phyloP scores from a whole-genome alignment of 169 alveolate species.

The Pseudocohnilembus persalinus region DNA sequence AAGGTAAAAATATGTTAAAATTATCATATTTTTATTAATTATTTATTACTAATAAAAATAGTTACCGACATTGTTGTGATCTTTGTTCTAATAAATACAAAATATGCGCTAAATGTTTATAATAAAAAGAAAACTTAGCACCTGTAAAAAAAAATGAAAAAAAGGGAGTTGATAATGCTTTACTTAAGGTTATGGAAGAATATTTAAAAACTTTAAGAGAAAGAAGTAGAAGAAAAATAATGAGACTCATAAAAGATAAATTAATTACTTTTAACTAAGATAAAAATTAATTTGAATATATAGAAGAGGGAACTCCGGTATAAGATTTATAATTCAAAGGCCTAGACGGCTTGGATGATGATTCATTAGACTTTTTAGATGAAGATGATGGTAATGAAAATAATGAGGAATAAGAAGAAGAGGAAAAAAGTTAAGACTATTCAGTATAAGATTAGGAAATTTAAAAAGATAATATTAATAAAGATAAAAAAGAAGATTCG shows the following conservation, averaged over 20 bases:
- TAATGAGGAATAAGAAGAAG: not conserved
- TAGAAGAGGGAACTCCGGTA: not conserved
- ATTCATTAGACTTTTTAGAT: not conserved
- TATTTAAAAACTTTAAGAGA: not conserved
- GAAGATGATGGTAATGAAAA: not conserved
- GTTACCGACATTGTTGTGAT: not conserved
- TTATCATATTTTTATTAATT: no score
- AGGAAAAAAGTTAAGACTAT: not conserved
- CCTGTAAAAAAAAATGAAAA: not conserved
- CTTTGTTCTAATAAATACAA: not conserved
- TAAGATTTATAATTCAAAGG: not conserved
- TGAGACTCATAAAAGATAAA: not conserved
- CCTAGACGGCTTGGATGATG: not conserved
- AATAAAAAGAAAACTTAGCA: not conserved
- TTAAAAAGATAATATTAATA: not conserved
- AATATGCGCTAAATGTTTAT: not conserved
- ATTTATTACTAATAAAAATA: not conserved
- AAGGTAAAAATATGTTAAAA: not conserved
- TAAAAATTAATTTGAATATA: not conserved
- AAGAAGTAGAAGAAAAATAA: not conserved
- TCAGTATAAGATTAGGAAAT: not conserved
- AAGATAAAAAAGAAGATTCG: not conserved
- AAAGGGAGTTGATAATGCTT: not conserved
- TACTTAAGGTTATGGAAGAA: not conserved
- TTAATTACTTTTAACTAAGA: not conserved